A percentile compares a stretch with the other conserved stretches of the same genome.
Conservation (phyloP, 2,329 filamentous ascomycete species). For the Coniochaeta hoffmannii region DNA sequence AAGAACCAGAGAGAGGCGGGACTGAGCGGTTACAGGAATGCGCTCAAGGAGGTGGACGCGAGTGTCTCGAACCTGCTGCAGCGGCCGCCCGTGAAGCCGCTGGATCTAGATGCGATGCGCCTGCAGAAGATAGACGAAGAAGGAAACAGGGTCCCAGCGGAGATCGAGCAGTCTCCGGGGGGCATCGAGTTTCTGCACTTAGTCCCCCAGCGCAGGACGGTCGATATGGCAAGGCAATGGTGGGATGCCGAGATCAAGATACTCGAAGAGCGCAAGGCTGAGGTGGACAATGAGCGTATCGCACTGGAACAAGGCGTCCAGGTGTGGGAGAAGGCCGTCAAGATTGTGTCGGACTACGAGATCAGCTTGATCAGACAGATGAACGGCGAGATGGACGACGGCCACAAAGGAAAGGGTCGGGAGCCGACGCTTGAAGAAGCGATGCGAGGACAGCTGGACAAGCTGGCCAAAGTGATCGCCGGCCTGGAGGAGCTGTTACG, state of each 20-base stretch:
- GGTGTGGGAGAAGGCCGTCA: conserved; percentile 58
- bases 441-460: conserved; percentile 38
- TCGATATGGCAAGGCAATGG: conserved; percentile 64
- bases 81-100: conserved; percentile 45
- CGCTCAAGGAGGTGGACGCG: conserved; percentile 57
- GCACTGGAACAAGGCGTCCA: conserved; percentile 61
- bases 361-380: conserved; percentile 50
- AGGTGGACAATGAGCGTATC: conserved; percentile 52
- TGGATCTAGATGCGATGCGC: conserved; percentile 38
- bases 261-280: conserved; percentile 44
- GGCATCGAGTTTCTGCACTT: conserved; percentile 52
- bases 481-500: conserved; percentile 47
- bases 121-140: conserved; percentile 5
- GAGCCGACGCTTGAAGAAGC: conserved; percentile 26
- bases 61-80: conserved; percentile 53
- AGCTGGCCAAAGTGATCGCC: conserved; percentile 49
- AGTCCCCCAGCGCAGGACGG: conserved; percentile 56
- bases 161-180: conserved; percentile 23
- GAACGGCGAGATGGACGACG: conserved; percentile 20
- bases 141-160: conserved; percentile 5
- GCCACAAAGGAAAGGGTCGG: conserved; percentile 22
- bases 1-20: conserved; percentile 61
- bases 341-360: conserved; percentile 58
- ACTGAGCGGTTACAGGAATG: conserved; percentile 63
- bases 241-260: conserved; percentile 57